Conservation (phyloP, 768 basidiomycete species). For the Rhodotorula taiwanensis region DNA sequence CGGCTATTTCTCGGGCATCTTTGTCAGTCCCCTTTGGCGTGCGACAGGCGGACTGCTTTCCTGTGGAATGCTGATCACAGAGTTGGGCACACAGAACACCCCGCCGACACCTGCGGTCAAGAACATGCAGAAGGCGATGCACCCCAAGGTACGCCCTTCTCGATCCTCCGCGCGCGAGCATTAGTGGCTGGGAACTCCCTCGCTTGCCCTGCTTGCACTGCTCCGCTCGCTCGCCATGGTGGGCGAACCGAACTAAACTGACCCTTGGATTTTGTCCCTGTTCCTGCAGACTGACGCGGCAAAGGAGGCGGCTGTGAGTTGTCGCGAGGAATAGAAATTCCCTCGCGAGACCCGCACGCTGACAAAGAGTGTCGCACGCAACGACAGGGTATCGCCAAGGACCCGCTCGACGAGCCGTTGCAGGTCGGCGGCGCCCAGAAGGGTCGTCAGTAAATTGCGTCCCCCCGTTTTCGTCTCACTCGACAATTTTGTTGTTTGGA, state of each 20-base stretch:
- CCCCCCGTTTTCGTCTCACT: too few relatives aligned
- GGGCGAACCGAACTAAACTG: too few relatives aligned
- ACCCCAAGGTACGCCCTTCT: constrained; percentile 5
- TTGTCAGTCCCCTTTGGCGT: neutral
- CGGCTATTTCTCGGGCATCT: constrained; percentile 21
- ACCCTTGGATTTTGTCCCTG: neutral
- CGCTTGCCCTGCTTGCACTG: too few relatives aligned
- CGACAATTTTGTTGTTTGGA: too few relatives aligned
- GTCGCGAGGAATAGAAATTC: too few relatives aligned
- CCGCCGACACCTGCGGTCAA: constrained; percentile 18
- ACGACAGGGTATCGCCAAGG: neutral
- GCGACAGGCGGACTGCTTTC: neutral
- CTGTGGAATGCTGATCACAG: neutral
- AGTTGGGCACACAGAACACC: neutral
- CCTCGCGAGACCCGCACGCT: too few relatives aligned
- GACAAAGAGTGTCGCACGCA: too few relatives aligned
- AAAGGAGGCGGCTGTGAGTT: constrained; percentile 11
- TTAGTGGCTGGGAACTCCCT: too few relatives aligned
- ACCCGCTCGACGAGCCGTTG: neutral
- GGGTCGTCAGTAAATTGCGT: neutral
- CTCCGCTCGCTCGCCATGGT: too few relatives aligned
- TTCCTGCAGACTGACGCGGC: constrained; percentile 5
- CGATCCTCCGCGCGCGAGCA: too few relatives aligned
- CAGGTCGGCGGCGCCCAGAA: constrained; percentile 12
- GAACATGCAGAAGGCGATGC: constrained; percentile 15